Conservation (phyloP, 148 eudicot species). For the Rhododendron vialii region DNA sequence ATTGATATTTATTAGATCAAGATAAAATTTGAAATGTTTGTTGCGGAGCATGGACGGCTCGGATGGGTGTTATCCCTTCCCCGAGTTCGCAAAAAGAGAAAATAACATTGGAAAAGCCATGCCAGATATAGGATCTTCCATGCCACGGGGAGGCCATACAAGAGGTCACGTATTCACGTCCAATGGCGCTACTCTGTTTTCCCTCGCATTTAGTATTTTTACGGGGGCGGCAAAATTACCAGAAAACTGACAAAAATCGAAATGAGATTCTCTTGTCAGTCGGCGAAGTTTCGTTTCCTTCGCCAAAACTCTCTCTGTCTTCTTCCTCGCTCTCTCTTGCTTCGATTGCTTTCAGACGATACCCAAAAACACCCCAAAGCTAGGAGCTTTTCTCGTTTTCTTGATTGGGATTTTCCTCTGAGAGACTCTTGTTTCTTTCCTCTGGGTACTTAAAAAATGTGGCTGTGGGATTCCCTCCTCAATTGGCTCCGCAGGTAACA, state of each 20-base stretch:
- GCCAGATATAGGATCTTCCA: background rate
- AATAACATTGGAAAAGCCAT: background rate
- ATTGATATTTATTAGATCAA: fast-evolving
- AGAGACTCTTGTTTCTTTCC: conserved; percentile 11
- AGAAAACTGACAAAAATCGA: conserved; percentile 1
- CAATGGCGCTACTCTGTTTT: background rate
- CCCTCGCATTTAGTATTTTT: background rate
- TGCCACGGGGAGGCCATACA: background rate
- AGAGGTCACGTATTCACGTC: background rate
- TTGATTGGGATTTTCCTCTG: background rate
- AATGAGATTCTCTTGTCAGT: background rate
- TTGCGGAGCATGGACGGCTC: too few species aligned
- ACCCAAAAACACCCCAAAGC: background rate
- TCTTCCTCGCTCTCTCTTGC: background rate
- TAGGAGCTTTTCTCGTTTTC: background rate
- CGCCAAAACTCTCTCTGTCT: background rate
- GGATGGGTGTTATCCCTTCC: too few species aligned
- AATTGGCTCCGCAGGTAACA: conserved; percentile 79
- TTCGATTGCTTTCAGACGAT: background rate
- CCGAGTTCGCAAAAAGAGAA: too few species aligned
- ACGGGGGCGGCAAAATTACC: conserved; percentile 7
- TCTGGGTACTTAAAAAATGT: conserved; percentile 28
- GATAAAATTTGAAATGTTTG: fast-evolving
- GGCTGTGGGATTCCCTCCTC: conserved; percentile 70
- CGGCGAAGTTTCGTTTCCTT: conserved; percentile 16